Evolutionary conservation across 331 rosid species (phyloP).

Genomic region (Pyrus hybrid): DNA sequence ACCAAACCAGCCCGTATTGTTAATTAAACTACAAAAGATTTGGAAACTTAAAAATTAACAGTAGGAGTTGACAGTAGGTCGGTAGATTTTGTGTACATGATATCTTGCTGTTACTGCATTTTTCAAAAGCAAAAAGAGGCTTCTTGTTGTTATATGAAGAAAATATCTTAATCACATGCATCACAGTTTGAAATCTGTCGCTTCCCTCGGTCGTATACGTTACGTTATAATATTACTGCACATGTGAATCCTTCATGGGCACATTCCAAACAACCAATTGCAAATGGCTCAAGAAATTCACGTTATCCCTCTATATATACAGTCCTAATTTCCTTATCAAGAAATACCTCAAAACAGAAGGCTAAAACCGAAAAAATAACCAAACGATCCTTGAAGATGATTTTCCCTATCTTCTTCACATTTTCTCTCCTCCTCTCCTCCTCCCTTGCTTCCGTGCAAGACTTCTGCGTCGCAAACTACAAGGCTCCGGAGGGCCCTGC

Average conservation of each 20-base stretch:
- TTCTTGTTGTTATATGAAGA: slow-evolving; percentile 1
- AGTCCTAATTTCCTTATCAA: neutral
- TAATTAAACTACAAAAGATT: too few relatives aligned
- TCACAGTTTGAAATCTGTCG: neutral
- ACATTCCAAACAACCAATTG: slow-evolving; percentile 4
- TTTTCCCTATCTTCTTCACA: slow-evolving; percentile 16
- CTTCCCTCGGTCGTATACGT: neutral
- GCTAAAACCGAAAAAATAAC: neutral
- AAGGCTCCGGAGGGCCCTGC: slow-evolving; percentile 38
- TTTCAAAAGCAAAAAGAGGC: neutral
- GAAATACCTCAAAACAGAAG: neutral
- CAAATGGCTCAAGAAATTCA: neutral
- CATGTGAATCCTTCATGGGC: neutral
- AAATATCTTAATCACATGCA: neutral
- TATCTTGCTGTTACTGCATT: neutral
- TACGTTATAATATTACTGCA: neutral
- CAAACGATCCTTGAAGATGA: neutral
- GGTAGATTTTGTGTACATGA: neutral
- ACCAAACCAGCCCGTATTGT: too few relatives aligned
- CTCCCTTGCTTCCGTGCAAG: slow-evolving; percentile 44
- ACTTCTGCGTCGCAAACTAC: slow-evolving; percentile 63
- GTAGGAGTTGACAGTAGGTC: neutral
- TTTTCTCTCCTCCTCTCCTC: slow-evolving; percentile 17
- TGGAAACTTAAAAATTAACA: too few relatives aligned
- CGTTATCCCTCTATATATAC: neutral